A percentile compares a stretch with the other conserved stretches of the same genome.
phyloP scores from a whole-genome alignment of 805 yeast species.

The Ogataea minuta region DNA sequence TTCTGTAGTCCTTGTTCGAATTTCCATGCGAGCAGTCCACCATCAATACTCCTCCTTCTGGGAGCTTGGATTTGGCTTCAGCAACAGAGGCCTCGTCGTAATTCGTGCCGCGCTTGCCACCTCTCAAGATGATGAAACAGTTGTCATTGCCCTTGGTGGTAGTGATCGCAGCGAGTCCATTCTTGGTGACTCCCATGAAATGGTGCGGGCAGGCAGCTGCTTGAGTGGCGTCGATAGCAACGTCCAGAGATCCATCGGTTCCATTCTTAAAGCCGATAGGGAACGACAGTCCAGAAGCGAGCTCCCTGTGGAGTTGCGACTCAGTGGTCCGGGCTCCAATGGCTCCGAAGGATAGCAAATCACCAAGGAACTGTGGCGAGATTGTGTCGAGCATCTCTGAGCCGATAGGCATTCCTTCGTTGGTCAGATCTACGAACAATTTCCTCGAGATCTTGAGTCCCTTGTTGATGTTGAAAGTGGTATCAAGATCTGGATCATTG shows the following conservation, averaged over 20 bases:
- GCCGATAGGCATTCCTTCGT: constrained; percentile 84
- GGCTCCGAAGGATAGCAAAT: constrained; percentile 90
- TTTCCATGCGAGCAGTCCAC: constrained; percentile 98
- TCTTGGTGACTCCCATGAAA: constrained; percentile 96
- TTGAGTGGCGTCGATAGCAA: constrained; percentile 90
- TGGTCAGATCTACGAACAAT: constrained; percentile 78
- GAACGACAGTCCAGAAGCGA: constrained; percentile 97
- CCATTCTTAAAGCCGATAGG: constrained; percentile 99
- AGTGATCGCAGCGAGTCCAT: constrained; percentile 94
- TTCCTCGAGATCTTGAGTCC: constrained; percentile 87
- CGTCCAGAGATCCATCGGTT: constrained; percentile 91
- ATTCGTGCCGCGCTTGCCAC: constrained; percentile 93
- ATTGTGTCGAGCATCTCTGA: constrained; percentile 98
- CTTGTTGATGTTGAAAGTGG: constrained; percentile 90
- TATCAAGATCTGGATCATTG: constrained; percentile 94
- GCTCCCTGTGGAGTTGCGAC: constrained; percentile 95
- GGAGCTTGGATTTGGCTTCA: constrained; percentile 62
- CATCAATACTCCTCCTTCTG: constrained; percentile 63
- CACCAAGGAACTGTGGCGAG: constrained; percentile 93
- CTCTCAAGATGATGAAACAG: constrained; percentile 92
- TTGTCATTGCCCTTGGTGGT: constrained; percentile 94
- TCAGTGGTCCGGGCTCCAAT: constrained; percentile 99
- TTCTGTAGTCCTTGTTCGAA: constrained; percentile 88
- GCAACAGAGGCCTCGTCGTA: constrained; percentile 79
- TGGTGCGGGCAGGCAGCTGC: constrained; percentile 93